These are phyloP conservation scores for Candida railenensis DNA, from an alignment of 805 yeast species.

Conservation along the genomic window DNA sequence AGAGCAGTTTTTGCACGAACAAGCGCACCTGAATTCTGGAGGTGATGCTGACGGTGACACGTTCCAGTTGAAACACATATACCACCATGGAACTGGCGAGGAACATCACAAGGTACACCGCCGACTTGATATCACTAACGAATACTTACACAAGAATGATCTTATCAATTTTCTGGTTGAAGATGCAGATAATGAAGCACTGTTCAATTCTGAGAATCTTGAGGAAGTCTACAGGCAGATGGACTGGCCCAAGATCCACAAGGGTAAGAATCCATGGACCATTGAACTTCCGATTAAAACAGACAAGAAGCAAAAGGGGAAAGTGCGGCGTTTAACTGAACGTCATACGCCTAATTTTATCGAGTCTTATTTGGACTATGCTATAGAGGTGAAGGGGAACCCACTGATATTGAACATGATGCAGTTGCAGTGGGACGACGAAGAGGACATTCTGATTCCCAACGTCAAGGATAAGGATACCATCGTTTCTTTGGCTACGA, in stretches of 20 bases:
- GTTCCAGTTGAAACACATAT: slow-evolving; percentile 52
- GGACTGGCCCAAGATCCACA: slow-evolving; percentile 37
- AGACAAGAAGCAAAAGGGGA: slow-evolving; percentile 14
- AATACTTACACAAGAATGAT: slow-evolving; percentile 24
- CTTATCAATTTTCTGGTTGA: not conserved
- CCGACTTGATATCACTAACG: slow-evolving; percentile 50
- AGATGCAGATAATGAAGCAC: not conserved
- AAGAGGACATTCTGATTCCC: slow-evolving; percentile 57
- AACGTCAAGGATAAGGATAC: slow-evolving; percentile 75
- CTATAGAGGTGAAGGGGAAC: slow-evolving; percentile 42
- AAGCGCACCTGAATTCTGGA: not conserved
- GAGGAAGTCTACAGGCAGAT: slow-evolving; percentile 18
- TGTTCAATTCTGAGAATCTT: slow-evolving; percentile 9
- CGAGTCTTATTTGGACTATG: slow-evolving; percentile 63
- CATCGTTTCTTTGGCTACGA: slow-evolving; percentile 69
- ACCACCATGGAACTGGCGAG: slow-evolving; percentile 56
- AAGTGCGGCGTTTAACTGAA: slow-evolving; percentile 27
- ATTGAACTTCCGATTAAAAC: slow-evolving; percentile 28
- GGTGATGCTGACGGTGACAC: not conserved
- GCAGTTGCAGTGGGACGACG: slow-evolving; percentile 63
- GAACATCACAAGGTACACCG: slow-evolving; percentile 40
- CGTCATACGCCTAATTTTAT: slow-evolving; percentile 57
- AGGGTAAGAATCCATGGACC: slow-evolving; percentile 40
- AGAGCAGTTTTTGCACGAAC: not conserved
- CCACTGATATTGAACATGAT: slow-evolving; percentile 36